These are phyloP conservation scores for Ganoderma meredithae DNA, from an alignment of 1,284 basidiomycete genomes.

Conservation along the genomic window DNA sequence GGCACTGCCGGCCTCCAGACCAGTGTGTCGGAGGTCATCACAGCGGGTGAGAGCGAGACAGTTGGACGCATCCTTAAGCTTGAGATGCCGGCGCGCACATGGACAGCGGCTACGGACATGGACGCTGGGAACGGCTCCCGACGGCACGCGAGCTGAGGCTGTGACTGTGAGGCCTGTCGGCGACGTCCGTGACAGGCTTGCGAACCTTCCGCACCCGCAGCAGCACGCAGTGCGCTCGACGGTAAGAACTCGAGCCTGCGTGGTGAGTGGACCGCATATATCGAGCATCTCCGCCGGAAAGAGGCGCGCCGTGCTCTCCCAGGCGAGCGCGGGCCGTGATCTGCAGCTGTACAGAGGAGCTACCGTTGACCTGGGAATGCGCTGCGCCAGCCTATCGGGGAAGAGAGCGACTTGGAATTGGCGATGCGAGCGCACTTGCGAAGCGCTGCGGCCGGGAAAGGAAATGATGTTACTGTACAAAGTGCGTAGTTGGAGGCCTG, in stretches of 20 bases:
- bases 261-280: neutral
- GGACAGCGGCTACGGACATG: neutral
- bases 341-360: neutral
- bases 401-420: neutral
- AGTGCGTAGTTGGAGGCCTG: neutral
- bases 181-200: constrained; percentile 2
- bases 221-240: neutral
- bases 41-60: neutral
- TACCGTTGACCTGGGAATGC: neutral
- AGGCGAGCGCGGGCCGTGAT: constrained; percentile 4
- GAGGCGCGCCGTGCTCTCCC: neutral
- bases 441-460: neutral
- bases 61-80: neutral
- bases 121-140: neutral
- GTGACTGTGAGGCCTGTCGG: neutral
- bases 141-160: neutral
- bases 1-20: no score
- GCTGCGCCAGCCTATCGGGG: neutral
- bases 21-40: neutral
- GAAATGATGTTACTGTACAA: neutral
- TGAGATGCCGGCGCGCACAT: neutral
- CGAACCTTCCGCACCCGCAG: neutral
- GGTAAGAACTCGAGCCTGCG: neutral
- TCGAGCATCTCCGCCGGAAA: neutral
- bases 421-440: neutral